Conservation (phyloP, 495 filamentous ascomycete genomes). For the Penicillium waksmanii region DNA sequence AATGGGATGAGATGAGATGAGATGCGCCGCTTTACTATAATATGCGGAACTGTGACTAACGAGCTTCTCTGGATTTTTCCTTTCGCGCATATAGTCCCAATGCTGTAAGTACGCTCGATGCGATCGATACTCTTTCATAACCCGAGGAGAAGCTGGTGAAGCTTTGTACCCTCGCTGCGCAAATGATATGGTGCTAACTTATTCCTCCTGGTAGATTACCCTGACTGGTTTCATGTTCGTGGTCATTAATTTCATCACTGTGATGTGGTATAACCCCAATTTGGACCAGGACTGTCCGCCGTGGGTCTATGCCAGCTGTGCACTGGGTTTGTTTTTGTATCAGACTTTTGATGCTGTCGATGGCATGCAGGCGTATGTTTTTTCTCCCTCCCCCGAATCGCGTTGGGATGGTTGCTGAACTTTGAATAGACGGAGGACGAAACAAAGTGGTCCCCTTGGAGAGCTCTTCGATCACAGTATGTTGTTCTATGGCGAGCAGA, state of each 20-base stretch:
- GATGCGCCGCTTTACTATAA: too few species aligned
- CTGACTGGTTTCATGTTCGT: constrained; percentile 91
- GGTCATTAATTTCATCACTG: constrained; percentile 85
- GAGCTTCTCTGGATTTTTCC: constrained; percentile 21
- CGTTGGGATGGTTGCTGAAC: constrained; percentile 26
- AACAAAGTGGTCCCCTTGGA: constrained; percentile 89
- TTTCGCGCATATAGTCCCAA: constrained; percentile 53
- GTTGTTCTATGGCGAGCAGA: constrained; percentile 26
- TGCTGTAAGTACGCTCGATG: constrained; percentile 50
- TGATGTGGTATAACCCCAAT: constrained; percentile 95
- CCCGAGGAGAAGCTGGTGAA: background rate
- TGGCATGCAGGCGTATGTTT: constrained; percentile 82
- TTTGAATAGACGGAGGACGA: constrained; percentile 71
- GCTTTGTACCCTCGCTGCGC: background rate
- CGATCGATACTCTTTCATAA: too few species aligned
- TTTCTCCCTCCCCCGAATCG: background rate
- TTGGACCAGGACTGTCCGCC: constrained; percentile 89
- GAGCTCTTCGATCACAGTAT: constrained; percentile 96
- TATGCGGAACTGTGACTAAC: constrained; percentile 16
- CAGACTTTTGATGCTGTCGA: constrained; percentile 99
- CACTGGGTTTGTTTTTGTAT: constrained; percentile 88
- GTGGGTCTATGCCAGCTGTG: constrained; percentile 95
- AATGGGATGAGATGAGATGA: background rate
- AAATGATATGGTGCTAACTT: background rate
- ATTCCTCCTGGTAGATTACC: constrained; percentile 66